Conservation (phyloP, 768 basidiomycete genomes). For the Kwoniella dendrophila region DNA sequence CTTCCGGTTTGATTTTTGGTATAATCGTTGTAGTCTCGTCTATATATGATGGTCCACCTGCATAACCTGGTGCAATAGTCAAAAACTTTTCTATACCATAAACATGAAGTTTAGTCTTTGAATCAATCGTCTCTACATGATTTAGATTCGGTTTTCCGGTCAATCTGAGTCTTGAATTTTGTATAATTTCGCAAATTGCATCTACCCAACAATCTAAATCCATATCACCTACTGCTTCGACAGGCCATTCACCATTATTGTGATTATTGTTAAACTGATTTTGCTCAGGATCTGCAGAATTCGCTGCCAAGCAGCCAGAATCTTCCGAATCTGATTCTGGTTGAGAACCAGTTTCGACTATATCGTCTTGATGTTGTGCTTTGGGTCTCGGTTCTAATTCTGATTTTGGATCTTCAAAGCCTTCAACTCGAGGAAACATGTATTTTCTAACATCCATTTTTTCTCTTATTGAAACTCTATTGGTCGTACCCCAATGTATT, state of each 20-base stretch:
- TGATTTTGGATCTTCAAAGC: neutral
- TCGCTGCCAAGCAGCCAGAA: neutral
- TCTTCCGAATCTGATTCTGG: neutral
- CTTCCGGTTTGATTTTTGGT: neutral
- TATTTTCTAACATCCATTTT: constrained; percentile 6
- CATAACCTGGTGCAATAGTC: neutral
- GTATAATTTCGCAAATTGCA: neutral
- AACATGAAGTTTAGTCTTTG: neutral
- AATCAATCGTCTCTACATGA: neutral
- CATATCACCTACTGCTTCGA: neutral
- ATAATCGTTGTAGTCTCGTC: neutral
- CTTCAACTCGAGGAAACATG: neutral
- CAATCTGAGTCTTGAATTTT: too few species aligned
- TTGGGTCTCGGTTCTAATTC: neutral
- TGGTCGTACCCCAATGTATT: constrained; percentile 2
- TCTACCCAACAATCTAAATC: constrained; percentile 8
- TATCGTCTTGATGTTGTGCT: neutral
- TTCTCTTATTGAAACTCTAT: constrained; percentile 1
- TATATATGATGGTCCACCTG: neutral
- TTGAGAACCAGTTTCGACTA: neutral
- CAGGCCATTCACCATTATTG: neutral
- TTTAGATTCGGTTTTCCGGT: neutral
- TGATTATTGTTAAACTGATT: neutral
- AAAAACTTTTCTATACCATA: constrained; percentile 10
- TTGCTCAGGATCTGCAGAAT: neutral